phyloP scores from a whole-genome alignment of 2,329 filamentous ascomycete species.

The Teratosphaeria epicoccoides region DNA sequence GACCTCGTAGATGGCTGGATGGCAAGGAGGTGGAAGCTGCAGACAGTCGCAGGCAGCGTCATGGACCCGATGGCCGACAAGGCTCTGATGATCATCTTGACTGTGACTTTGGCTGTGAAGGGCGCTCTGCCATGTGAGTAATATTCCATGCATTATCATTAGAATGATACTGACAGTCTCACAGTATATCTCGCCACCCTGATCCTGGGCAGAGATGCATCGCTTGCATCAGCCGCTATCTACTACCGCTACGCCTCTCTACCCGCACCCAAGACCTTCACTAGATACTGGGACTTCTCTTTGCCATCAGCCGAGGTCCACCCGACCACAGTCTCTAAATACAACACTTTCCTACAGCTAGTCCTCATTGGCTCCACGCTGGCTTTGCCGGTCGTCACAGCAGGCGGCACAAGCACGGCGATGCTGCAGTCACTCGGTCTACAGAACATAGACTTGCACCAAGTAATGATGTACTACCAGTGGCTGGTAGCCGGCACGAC shows the following conservation, averaged over 20 bases:
- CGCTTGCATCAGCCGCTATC: slow-evolving; percentile 72
- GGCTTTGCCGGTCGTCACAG: slow-evolving; percentile 58
- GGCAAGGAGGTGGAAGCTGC: slow-evolving; percentile 72
- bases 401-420: slow-evolving; percentile 14
- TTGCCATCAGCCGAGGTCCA: slow-evolving; percentile 77
- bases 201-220: slow-evolving; percentile 80
- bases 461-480: slow-evolving; percentile 38
- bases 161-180: neutral
- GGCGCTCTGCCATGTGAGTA: slow-evolving; percentile 64
- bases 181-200: slow-evolving; percentile 77
- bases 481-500: slow-evolving; percentile 83
- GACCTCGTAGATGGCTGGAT: slow-evolving; percentile 93
- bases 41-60: slow-evolving; percentile 88
- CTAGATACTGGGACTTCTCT: slow-evolving; percentile 93
- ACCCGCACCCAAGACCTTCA: slow-evolving; percentile 83
- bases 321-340: slow-evolving; percentile 71
- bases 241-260: slow-evolving; percentile 95
- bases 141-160: slow-evolving; percentile 15
- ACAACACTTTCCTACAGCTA: slow-evolving; percentile 88
- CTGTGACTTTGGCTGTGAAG: slow-evolving; percentile 72
- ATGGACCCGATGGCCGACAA: slow-evolving; percentile 98
- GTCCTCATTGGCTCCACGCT: slow-evolving; percentile 77
- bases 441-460: slow-evolving; percentile 22
- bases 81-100: slow-evolving; percentile 84
- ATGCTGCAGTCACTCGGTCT: slow-evolving; percentile 15